Evolutionary conservation across 2,329 filamentous ascomycete genomes (phyloP).

Genomic region (Balansia obtecta): DNA sequence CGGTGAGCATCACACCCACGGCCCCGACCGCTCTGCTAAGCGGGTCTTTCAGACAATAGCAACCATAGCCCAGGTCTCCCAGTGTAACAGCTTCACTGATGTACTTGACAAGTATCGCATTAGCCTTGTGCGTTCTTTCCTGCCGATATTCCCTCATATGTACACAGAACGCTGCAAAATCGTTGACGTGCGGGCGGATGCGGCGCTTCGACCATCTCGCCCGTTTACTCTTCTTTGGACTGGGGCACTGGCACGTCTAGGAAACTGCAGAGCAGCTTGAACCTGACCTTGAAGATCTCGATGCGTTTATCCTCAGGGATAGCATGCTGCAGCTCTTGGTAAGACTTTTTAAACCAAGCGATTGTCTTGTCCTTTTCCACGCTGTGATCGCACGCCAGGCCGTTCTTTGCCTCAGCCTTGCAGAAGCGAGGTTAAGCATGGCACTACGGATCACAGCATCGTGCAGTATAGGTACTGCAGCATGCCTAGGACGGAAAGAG

Average conservation of each 20-base stretch:
- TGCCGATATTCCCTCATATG: slow-evolving; percentile 5
- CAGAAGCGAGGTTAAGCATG: slow-evolving; percentile 16
- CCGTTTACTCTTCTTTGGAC: slow-evolving; percentile 18
- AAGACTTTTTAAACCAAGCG: slow-evolving; percentile 24
- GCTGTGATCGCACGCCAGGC: slow-evolving; percentile 19
- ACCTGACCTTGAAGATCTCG: slow-evolving; percentile 28
- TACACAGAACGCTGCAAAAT: slow-evolving; percentile 14
- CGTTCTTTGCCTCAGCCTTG: slow-evolving; percentile 13
- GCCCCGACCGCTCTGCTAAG: slow-evolving; percentile 9
- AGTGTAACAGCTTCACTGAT: slow-evolving; percentile 14
- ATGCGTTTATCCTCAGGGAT: slow-evolving; percentile 23
- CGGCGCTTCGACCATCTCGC: slow-evolving; percentile 18
- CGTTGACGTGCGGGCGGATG: slow-evolving; percentile 23
- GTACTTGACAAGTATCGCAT: slow-evolving; percentile 12
- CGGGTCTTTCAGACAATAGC: slow-evolving; percentile 18
- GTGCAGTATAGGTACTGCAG: slow-evolving; percentile 16
- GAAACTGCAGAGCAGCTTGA: slow-evolving; percentile 28
- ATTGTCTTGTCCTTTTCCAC: slow-evolving; percentile 24
- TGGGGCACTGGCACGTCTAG: slow-evolving; percentile 25
- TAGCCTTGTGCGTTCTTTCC: slow-evolving; percentile 11
- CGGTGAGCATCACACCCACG: background rate
- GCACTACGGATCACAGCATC: slow-evolving; percentile 14
- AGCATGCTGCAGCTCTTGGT: slow-evolving; percentile 21
- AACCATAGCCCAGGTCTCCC: slow-evolving; percentile 16
- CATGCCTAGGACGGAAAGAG: slow-evolving; percentile 4